phyloP scores from a whole-genome alignment of 2,329 filamentous ascomycete species.

The Ceratocystis cubensis region DNA sequence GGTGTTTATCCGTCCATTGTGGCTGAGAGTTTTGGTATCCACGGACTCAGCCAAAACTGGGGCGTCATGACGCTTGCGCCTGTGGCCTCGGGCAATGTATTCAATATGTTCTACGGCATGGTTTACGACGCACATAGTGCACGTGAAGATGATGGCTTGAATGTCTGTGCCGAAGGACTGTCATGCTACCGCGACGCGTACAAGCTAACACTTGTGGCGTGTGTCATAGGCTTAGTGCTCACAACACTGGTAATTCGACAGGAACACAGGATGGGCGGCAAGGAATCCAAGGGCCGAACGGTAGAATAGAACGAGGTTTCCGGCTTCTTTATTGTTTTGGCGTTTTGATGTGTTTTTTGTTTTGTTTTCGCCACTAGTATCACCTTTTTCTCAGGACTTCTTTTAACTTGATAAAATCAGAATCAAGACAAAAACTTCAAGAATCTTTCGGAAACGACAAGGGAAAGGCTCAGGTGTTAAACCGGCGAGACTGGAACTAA shows the following conservation, averaged over 20 bases:
- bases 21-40: conserved; percentile 81
- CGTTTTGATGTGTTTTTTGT: background rate
- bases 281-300: conserved; percentile 30
- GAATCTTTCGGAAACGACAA: no score
- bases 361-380: background rate
- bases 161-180: conserved; percentile 63
- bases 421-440: no score
- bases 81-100: conserved; percentile 76
- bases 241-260: conserved; percentile 58
- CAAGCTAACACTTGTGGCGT: conserved; percentile 60
- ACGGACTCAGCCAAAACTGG: conserved; percentile 89
- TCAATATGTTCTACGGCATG: conserved; percentile 79
- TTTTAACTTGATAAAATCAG: background rate
- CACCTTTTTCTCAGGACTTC: background rate
- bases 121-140: conserved; percentile 73
- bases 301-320: conserved; percentile 28
- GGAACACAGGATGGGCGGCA: conserved; percentile 26
- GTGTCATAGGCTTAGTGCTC: conserved; percentile 53
- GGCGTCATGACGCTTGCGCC: conserved; percentile 86
- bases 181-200: conserved; percentile 75
- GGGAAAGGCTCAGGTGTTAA: no score
- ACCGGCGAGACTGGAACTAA: no score
- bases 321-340: background rate
- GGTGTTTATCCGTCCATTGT: conserved; percentile 84
- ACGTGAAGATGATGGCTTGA: conserved; percentile 53